Conservation (phyloP, 2,329 filamentous ascomycete species). For the Parasarocladium wereldwijsianum region DNA sequence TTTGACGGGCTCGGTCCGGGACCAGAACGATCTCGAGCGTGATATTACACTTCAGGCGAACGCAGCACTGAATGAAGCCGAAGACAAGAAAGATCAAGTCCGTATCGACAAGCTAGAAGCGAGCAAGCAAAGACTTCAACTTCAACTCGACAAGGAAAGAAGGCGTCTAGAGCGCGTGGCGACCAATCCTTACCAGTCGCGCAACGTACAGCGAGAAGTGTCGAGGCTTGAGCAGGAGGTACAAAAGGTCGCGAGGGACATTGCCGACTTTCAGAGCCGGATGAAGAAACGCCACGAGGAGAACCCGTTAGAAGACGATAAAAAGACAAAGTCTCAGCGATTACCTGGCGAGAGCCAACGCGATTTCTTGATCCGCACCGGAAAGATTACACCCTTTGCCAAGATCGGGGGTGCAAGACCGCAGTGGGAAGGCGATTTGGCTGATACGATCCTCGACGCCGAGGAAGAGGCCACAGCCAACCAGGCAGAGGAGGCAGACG, state of each 20-base stretch:
- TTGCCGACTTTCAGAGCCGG: conserved; percentile 65
- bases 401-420: conserved; percentile 53
- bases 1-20: conserved; percentile 55
- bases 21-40: conserved; percentile 82
- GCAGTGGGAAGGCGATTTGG: conserved; percentile 52
- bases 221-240: conserved; percentile 51
- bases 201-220: conserved; percentile 50
- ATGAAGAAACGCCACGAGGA: conserved; percentile 60
- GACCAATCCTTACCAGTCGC: conserved; percentile 33
- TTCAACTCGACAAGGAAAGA: conserved; percentile 44
- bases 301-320: conserved; percentile 25
- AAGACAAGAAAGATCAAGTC: conserved; percentile 47
- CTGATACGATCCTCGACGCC: conserved; percentile 66
- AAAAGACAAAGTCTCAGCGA: conserved; percentile 36
- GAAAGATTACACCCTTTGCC: conserved; percentile 94
- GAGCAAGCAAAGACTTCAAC: conserved; percentile 44
- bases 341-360: conserved; percentile 70
- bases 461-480: conserved; percentile 50
- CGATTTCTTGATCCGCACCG: conserved; percentile 85
- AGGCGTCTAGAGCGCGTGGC: conserved; percentile 28
- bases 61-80: conserved; percentile 41
- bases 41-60: conserved; percentile 59
- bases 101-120: conserved; percentile 43
- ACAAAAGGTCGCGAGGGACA: conserved; percentile 51
- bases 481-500: conserved; percentile 23